phyloP scores from a whole-genome alignment of 495 filamentous ascomycete species.

The Daldinia childiae region DNA sequence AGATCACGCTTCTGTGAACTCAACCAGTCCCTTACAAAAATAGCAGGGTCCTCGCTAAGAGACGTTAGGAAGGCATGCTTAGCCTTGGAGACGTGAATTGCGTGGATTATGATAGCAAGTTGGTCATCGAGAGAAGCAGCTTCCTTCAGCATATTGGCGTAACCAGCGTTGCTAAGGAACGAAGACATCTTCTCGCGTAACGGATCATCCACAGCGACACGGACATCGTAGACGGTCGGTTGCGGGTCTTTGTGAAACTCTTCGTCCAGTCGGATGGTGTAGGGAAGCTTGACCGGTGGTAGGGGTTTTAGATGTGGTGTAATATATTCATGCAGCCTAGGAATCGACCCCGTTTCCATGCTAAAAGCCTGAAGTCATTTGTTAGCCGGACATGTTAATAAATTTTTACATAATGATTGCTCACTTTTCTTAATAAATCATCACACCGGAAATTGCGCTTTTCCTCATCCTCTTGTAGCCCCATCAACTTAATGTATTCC shows the following conservation, averaged over 20 bases:
- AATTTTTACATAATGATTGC: constrained; percentile 26
- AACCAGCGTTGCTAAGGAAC: constrained; percentile 65
- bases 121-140: constrained; percentile 82
- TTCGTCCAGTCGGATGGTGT: constrained; percentile 94
- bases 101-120: constrained; percentile 79
- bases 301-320: constrained; percentile 77
- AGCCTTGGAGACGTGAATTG: constrained; percentile 78
- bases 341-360: constrained; percentile 84
- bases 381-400: constrained; percentile 30
- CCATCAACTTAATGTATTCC: constrained; percentile 91
- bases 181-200: constrained; percentile 72
- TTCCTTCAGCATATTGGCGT: constrained; percentile 71
- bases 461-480: constrained; percentile 91
- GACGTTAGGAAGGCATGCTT: constrained; percentile 84
- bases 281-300: constrained; percentile 83
- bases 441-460: constrained; percentile 92
- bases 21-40: constrained; percentile 84
- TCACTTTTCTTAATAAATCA: constrained; percentile 76
- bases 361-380: constrained; percentile 70
- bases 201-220: constrained; percentile 84
- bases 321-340: constrained; percentile 82
- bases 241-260: constrained; percentile 72
- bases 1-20: constrained; percentile 88
- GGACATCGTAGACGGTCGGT: constrained; percentile 89
- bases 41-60: constrained; percentile 80